A percentile compares a stretch with the other conserved stretches of the same genome.
Evolutionary conservation across 192 early-diverging fungal species (phyloP).

Genomic region (Pecoramyces ruminantium): DNA sequence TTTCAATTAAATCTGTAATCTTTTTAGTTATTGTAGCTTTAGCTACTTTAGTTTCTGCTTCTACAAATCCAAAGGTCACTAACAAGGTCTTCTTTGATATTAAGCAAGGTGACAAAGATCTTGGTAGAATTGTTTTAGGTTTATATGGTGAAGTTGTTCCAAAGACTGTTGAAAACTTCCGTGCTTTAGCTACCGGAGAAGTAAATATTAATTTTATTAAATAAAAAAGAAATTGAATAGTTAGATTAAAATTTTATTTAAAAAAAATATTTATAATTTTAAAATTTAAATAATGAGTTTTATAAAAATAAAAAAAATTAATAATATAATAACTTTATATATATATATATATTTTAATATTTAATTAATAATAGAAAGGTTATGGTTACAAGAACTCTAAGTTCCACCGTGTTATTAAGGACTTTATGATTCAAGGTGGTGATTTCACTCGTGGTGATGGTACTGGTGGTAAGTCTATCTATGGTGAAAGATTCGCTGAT

Average conservation of each 20-base stretch:
- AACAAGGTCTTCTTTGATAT: conserved; percentile 77
- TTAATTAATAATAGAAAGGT: conserved; percentile 24
- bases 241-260: too few relatives aligned
- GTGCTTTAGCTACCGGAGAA: neutral
- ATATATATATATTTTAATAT: too few relatives aligned
- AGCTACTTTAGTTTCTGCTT: conserved; percentile 16
- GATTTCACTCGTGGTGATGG: neutral
- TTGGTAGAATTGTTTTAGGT: conserved; percentile 33
- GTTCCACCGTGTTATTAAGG: conserved; percentile 43
- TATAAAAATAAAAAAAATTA: too few relatives aligned
- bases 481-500: conserved; percentile 65
- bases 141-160: conserved; percentile 21
- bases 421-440: neutral
- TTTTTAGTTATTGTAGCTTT: conserved; percentile 8
- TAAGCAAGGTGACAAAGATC: conserved; percentile 48
- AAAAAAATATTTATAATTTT: too few relatives aligned
- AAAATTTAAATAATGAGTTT: too few relatives aligned
- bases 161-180: neutral
- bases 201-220: neutral
- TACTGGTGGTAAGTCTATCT: conserved; percentile 75
- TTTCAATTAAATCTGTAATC: conserved; percentile 3
- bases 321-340: too few relatives aligned
- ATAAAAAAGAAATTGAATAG: conserved; percentile 3
- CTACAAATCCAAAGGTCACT: conserved; percentile 23
- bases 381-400: conserved; percentile 1